Conservation (phyloP, 2,329 filamentous ascomycete genomes). For the Aspergillus candidus region DNA sequence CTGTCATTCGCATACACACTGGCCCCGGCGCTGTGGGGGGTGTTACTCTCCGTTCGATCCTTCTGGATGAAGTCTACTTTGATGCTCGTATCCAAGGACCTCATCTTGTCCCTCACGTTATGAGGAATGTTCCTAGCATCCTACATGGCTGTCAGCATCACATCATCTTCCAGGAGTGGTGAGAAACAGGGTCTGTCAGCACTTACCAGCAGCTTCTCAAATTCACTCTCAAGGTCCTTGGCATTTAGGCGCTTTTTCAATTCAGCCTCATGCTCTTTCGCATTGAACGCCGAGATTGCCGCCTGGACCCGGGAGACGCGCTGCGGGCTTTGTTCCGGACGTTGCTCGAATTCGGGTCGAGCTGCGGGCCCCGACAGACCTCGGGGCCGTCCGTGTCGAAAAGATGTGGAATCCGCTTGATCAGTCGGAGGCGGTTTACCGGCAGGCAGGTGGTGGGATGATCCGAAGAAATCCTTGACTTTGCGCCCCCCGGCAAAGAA, state of each 20-base stretch:
- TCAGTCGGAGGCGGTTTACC: slow-evolving; percentile 15
- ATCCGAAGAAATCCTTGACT: slow-evolving; percentile 29
- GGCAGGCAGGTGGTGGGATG: slow-evolving; percentile 22
- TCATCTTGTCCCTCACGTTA: slow-evolving; percentile 91
- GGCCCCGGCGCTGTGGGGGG: slow-evolving; percentile 41
- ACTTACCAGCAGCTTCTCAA: slow-evolving; percentile 55
- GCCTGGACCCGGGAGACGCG: slow-evolving; percentile 55
- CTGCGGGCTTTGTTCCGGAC: slow-evolving; percentile 34
- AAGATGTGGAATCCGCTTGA: slow-evolving; percentile 13
- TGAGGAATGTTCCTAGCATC: slow-evolving; percentile 90
- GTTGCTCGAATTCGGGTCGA: slow-evolving; percentile 25
- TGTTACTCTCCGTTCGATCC: slow-evolving; percentile 65
- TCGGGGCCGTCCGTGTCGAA: slow-evolving; percentile 15
- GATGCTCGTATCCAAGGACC: slow-evolving; percentile 77
- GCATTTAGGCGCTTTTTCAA: slow-evolving; percentile 42
- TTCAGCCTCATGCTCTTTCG: slow-evolving; percentile 46
- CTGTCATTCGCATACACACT: slow-evolving; percentile 20
- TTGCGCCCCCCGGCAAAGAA: slow-evolving; percentile 39
- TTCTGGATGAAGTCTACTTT: slow-evolving; percentile 95
- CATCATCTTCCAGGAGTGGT: no score
- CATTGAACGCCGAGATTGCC: slow-evolving; percentile 57
- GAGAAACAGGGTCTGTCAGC: slow-evolving; percentile 7
- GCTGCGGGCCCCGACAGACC: slow-evolving; percentile 29
- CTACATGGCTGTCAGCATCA: slow-evolving; percentile 35
- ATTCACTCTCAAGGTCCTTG: slow-evolving; percentile 56